These are phyloP conservation scores for Alternaria sp. DNA, from an alignment of 2,329 filamentous ascomycete genomes.

Conservation along the genomic window DNA sequence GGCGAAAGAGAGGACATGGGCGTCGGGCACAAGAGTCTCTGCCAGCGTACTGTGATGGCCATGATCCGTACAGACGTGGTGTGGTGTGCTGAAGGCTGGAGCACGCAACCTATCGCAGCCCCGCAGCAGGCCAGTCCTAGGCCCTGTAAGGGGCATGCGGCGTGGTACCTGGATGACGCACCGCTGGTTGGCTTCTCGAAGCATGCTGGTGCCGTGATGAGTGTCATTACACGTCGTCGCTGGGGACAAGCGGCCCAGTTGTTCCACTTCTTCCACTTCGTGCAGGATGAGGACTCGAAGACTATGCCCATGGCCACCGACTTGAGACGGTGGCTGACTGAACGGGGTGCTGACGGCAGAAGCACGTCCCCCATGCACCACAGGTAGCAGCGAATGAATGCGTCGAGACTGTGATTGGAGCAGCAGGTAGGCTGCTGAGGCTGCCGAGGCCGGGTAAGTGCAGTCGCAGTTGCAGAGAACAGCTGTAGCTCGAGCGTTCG, in stretches of 20 bases:
- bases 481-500: constrained; percentile 13
- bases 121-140: constrained; percentile 32
- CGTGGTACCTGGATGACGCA: constrained; percentile 49
- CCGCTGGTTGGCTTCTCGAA: constrained; percentile 23
- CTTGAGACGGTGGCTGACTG: constrained; percentile 24
- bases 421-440: constrained; percentile 8
- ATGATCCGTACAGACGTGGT: constrained; percentile 27
- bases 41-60: constrained; percentile 3
- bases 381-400: constrained; percentile 13
- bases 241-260: background rate
- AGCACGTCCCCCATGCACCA: constrained; percentile 20
- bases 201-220: constrained; percentile 25
- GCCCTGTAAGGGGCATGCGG: constrained; percentile 44
- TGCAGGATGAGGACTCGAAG: background rate
- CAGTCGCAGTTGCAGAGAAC: constrained; percentile 23
- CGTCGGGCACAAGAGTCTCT: background rate
- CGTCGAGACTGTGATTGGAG: constrained; percentile 2
- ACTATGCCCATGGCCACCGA: constrained; percentile 6
- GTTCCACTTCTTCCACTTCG: constrained; percentile 2
- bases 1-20: background rate
- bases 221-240: constrained; percentile 22
- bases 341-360: constrained; percentile 29
- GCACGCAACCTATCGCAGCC: constrained; percentile 33
- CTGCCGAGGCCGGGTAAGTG: constrained; percentile 26
- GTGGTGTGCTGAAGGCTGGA: constrained; percentile 1